Evolutionary conservation across 768 basidiomycete genomes (phyloP), one percentile per base, ranked within the genome.

Genomic region (Strobilomyces echinocephalus): DNA sequence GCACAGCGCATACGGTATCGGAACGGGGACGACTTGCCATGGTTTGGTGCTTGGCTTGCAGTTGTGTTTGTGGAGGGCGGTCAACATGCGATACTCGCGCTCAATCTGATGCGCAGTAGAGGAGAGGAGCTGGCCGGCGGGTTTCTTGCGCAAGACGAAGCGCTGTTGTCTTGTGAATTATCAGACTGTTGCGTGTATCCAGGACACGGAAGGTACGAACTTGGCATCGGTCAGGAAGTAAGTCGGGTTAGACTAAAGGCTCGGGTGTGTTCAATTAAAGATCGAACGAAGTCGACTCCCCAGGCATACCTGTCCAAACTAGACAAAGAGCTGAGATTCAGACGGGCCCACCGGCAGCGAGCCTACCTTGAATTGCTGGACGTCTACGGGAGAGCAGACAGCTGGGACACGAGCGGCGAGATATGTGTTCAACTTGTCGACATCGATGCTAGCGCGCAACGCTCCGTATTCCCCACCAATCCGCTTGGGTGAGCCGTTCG

Each of bases 61-160:
- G 65, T 95, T 97, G 69, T 93, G 80, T 41, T 70, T 74, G 66
- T 91, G 84, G 20, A 99, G 73, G 6, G 93, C 88, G 33, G 73
- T 72, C 14, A 98, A 76, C 61, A 95, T 82, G 26, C 77, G 79
- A 70, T 87, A 97, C 75, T 99, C 95, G 44, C 97, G 85, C 67
- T 97, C 95, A 36, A 99, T 82, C 69, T 94, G 88, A 69, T 99
- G 95, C 2, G 95, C 95, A 3, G 94, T 99, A 46, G 83, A 77
- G 5, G 92, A 94, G 24, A 99, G 74, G 9, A 98, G 81, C 38
- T 84, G 75, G 0, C 95, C 95, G 0, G 86, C 83, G 21, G 95
- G 95, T 66, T 97, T 95, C 71, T 97, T 93, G 18, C 95, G 88
- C 52, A 98, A 74, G 15, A 98, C 95, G 60, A 85, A 94, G 14